Evolutionary conservation across 495 filamentous ascomycete genomes (phyloP).

Genomic region (Neurospora tetrasperma): DNA sequence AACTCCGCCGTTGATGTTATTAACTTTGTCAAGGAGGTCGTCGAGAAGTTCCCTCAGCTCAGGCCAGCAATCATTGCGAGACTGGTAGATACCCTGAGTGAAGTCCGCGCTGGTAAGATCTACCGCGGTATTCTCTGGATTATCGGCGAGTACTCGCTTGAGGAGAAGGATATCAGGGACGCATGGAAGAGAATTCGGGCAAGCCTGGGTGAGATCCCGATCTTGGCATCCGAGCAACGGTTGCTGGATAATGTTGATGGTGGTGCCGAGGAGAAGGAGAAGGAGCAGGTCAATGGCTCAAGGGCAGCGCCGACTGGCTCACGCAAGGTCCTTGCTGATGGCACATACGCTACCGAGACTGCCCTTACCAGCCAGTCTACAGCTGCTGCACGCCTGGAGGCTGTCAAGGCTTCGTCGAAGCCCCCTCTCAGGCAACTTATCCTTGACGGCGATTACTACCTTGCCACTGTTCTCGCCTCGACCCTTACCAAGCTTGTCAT

Average conservation of each 20-base stretch:
- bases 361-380: constrained; percentile 88
- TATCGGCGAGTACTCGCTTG: constrained; percentile 91
- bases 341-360: constrained; percentile 94
- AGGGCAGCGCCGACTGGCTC: constrained; percentile 75
- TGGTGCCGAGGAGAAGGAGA: constrained; percentile 44
- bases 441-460: constrained; percentile 93
- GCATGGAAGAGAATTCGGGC: constrained; percentile 94
- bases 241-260: constrained; percentile 58
- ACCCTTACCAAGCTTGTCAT: constrained; percentile 97
- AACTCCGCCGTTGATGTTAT: constrained; percentile 96
- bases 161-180: constrained; percentile 87
- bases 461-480: constrained; percentile 87
- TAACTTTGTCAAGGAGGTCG: constrained; percentile 96
- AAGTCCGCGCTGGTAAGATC: constrained; percentile 94
- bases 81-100: constrained; percentile 80
- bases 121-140: constrained; percentile 97
- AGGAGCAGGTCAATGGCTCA: constrained; percentile 68
- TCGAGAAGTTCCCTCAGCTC: constrained; percentile 92
- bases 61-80: constrained; percentile 77
- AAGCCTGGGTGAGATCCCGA: constrained; percentile 94
- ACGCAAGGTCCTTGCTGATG: constrained; percentile 86
- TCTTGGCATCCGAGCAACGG: constrained; percentile 89
- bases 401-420: constrained; percentile 94
- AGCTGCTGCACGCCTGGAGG: constrained; percentile 82
- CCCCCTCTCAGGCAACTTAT: constrained; percentile 92